Percentiles rank a stretch among this genome's conserved stretches.
phyloP scores from a whole-genome alignment of 2,329 filamentous ascomycete species.

The Beauveria medogensis region DNA sequence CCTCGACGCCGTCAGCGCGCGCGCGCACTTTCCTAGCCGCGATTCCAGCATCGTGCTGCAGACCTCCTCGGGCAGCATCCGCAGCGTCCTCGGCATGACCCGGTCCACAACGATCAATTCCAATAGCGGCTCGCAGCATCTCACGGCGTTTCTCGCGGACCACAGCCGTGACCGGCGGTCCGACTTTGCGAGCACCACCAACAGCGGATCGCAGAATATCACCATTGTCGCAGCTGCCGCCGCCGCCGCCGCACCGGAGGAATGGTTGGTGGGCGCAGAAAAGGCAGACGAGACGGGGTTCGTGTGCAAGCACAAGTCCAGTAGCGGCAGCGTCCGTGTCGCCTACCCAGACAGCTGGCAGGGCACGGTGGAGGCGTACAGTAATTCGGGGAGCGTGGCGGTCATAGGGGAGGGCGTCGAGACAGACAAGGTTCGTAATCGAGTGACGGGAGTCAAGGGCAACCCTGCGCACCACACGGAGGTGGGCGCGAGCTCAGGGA shows the following conservation, averaged over 20 bases:
- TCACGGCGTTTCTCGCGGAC: background rate
- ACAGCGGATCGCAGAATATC: background rate
- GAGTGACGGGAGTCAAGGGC: background rate
- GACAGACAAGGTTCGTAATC: background rate
- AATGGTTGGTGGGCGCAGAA: background rate
- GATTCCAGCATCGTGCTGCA: background rate
- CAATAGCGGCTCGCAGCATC: background rate
- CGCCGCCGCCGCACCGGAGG: background rate
- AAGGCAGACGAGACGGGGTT: background rate
- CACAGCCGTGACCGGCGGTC: background rate
- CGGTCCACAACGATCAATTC: background rate
- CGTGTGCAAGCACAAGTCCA: background rate
- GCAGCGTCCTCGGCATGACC: background rate
- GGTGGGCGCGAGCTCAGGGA: background rate
- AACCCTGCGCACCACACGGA: background rate
- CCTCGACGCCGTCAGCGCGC: background rate
- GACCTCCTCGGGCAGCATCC: background rate
- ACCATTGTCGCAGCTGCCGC: background rate
- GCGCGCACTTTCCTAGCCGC: background rate
- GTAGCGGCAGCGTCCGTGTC: background rate
- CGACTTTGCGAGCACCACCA: background rate
- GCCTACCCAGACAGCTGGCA: background rate
- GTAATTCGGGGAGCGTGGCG: background rate
- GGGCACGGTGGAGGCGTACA: background rate
- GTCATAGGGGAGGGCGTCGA: background rate